These are phyloP conservation scores for Cystobasidium slooffiae DNA, from an alignment of 1,284 basidiomycete species.

Conservation along the genomic window DNA sequence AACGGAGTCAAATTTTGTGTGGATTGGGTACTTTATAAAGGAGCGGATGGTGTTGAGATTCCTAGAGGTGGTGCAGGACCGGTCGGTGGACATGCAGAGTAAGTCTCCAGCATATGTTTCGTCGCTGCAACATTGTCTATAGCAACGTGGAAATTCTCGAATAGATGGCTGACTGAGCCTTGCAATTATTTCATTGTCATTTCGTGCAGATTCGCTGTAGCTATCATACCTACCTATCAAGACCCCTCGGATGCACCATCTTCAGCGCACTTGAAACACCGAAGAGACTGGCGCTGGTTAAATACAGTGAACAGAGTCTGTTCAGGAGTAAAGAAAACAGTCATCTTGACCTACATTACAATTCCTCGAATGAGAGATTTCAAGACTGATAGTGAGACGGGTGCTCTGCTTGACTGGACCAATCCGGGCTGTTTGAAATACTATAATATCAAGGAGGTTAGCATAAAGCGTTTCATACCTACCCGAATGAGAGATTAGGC, in stretches of 20 bases:
- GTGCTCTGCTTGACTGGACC: conserved; percentile 61
- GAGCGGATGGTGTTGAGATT: conserved; percentile 33
- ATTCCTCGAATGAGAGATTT: conserved; percentile 67
- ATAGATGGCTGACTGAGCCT: background rate
- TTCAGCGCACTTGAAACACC: conserved; percentile 66
- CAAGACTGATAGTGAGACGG: conserved; percentile 52
- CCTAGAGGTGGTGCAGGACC: conserved; percentile 68
- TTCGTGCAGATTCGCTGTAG: conserved; percentile 75
- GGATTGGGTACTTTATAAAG: conserved; percentile 90
- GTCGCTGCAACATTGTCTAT: background rate
- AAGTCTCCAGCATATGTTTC: conserved; percentile 55
- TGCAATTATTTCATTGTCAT: background rate
- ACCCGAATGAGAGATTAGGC: conserved; percentile 83
- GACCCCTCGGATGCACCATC: conserved; percentile 70
- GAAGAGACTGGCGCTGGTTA: conserved; percentile 81
- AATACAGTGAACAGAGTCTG: conserved; percentile 97
- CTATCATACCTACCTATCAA: conserved; percentile 86
- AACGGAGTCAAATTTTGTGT: conserved; percentile 96
- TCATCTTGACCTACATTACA: conserved; percentile 86
- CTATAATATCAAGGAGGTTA: conserved; percentile 83
- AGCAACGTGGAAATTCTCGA: background rate
- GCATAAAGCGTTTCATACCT: conserved; percentile 82
- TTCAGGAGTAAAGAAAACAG: conserved; percentile 95
- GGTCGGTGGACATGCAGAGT: conserved; percentile 95
- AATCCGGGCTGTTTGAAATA: conserved; percentile 70